These are phyloP conservation scores for Trichoderma gamsii DNA, from an alignment of 495 filamentous ascomycete genomes.

Conservation along the genomic window DNA sequence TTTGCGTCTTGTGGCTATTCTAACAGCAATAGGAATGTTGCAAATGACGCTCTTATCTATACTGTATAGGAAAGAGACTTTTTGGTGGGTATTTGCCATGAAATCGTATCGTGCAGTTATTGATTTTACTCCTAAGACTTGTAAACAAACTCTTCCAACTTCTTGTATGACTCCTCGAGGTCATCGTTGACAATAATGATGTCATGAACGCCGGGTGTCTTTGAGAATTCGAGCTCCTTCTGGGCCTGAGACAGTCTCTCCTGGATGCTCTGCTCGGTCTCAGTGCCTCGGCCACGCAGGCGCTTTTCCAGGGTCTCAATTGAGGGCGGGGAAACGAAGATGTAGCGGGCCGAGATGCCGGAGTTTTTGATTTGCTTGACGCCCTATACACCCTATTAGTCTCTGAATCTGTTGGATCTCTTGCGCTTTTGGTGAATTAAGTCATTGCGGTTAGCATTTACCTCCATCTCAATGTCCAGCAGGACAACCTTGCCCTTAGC, in stretches of 20 bases:
- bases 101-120: background rate
- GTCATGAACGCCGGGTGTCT: slow-evolving; percentile 70
- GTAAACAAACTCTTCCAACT: slow-evolving; percentile 63
- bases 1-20: background rate
- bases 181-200: slow-evolving; percentile 86
- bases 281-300: slow-evolving; percentile 75
- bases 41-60: background rate
- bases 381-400: slow-evolving; percentile 42
- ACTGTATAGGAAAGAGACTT: background rate
- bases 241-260: slow-evolving; percentile 73
- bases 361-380: slow-evolving; percentile 89
- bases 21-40: background rate
- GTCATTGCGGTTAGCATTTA: slow-evolving; percentile 1
- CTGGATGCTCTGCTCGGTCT: slow-evolving; percentile 68
- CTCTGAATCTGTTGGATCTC: background rate
- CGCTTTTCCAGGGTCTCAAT: slow-evolving; percentile 68
- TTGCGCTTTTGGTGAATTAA: slow-evolving; percentile 15
- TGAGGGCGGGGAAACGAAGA: slow-evolving; percentile 79
- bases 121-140: slow-evolving; percentile 26
- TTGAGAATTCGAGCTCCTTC: slow-evolving; percentile 74
- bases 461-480: slow-evolving; percentile 92
- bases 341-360: slow-evolving; percentile 68
- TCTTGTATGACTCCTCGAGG: slow-evolving; percentile 72
- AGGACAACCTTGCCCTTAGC: slow-evolving; percentile 61
- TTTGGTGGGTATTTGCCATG: background rate